These are phyloP conservation scores for Talaromyces sp. DNA, from an alignment of 2,329 filamentous ascomycete genomes.

Conservation along the genomic window DNA sequence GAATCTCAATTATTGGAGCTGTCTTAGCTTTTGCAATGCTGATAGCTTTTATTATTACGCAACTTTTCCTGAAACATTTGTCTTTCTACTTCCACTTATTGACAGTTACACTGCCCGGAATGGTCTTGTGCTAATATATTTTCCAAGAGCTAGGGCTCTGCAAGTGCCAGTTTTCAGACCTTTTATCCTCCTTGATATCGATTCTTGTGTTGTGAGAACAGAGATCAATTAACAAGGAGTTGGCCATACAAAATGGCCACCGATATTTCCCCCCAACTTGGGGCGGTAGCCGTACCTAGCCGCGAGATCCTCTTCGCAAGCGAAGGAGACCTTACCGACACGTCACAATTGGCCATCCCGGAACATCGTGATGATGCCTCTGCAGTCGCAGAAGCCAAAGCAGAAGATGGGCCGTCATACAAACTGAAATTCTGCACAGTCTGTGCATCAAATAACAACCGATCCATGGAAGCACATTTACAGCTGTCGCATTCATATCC, in stretches of 20 bases:
- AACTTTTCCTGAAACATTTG: slow-evolving; percentile 11
- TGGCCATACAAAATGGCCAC: slow-evolving; percentile 39
- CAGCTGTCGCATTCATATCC: slow-evolving; percentile 82
- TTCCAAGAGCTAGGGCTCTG: slow-evolving; percentile 26
- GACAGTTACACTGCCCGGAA: neutral
- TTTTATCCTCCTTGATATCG: slow-evolving; percentile 35
- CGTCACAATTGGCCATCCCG: slow-evolving; percentile 2
- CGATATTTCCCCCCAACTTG: slow-evolving; percentile 52
- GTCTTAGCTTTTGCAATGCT: slow-evolving; percentile 61
- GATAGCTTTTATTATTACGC: slow-evolving; percentile 56
- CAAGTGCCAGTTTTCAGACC: slow-evolving; percentile 34
- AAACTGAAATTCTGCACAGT: slow-evolving; percentile 97
- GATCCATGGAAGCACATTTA: slow-evolving; percentile 99
- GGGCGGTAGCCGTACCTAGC: slow-evolving; percentile 45
- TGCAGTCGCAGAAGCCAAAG: slow-evolving; percentile 12
- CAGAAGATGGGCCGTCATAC: slow-evolving; percentile 50
- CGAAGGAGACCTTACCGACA: slow-evolving; percentile 22
- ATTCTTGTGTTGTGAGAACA: slow-evolving; percentile 4
- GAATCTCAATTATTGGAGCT: slow-evolving; percentile 70
- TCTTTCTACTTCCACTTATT: neutral
- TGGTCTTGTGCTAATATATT: slow-evolving; percentile 5
- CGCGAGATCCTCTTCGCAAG: slow-evolving; percentile 28
- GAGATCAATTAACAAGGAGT: neutral
- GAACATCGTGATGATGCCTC: slow-evolving; percentile 21
- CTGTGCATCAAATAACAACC: slow-evolving; percentile 97